These are phyloP conservation scores for Protomyces lactucae-debilis DNA, from an alignment of 1,139 yeast species.

Conservation along the genomic window DNA sequence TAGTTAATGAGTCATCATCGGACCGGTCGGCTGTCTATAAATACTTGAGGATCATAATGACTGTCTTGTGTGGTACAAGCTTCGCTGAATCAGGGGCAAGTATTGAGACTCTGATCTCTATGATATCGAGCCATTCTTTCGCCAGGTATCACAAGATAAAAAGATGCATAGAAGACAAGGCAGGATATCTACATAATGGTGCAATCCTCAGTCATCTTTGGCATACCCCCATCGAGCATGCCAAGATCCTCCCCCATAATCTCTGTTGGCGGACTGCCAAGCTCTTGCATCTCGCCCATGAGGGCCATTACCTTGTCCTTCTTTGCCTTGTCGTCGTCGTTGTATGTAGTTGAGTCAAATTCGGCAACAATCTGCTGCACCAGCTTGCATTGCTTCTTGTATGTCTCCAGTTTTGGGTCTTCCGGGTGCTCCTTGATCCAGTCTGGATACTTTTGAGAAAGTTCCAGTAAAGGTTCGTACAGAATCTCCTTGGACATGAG, in stretches of 20 bases:
- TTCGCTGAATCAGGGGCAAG: too few relatives aligned
- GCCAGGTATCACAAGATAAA: too few relatives aligned
- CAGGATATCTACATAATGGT: slow-evolving; percentile 6
- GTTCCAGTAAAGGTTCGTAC: slow-evolving; percentile 82
- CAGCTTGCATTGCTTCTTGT: slow-evolving; percentile 39
- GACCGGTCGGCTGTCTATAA: too few relatives aligned
- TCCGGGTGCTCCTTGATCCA: slow-evolving; percentile 43
- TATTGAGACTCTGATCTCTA: too few relatives aligned
- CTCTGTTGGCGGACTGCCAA: slow-evolving; percentile 86
- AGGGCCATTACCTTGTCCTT: slow-evolving; percentile 53
- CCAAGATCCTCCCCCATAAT: slow-evolving; percentile 53
- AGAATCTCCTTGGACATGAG: slow-evolving; percentile 80
- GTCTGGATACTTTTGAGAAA: slow-evolving; percentile 59
- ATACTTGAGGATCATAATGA: too few relatives aligned
- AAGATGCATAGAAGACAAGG: too few relatives aligned
- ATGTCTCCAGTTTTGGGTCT: slow-evolving; percentile 46
- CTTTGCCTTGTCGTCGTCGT: slow-evolving; percentile 50
- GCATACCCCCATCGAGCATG: slow-evolving; percentile 16
- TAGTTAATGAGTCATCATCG: too few relatives aligned
- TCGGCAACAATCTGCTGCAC: slow-evolving; percentile 50
- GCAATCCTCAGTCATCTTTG: slow-evolving; percentile 16
- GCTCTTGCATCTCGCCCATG: slow-evolving; percentile 52
- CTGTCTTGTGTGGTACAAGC: too few relatives aligned
- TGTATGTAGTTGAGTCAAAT: slow-evolving; percentile 55
- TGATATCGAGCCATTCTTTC: too few relatives aligned